Percentiles rank a stretch among this genome's conserved stretches.
Conservation (phyloP, 345 rosid genomes). For the Eucalyptus sp. region DNA sequence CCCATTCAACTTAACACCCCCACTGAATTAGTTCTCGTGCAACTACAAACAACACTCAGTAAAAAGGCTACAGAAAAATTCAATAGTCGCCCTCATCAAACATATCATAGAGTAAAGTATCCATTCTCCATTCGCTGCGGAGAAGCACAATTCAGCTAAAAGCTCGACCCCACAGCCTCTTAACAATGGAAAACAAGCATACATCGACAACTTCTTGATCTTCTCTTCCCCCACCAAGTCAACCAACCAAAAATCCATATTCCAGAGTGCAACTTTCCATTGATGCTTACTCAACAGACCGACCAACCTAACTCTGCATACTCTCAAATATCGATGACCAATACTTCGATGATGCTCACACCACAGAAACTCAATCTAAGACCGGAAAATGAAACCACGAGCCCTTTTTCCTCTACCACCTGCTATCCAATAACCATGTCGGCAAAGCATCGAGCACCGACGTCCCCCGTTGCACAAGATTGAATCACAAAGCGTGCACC, state of each 20-base stretch:
- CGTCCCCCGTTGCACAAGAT: background rate
- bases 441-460: background rate
- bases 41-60: background rate
- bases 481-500: background rate
- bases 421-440: background rate
- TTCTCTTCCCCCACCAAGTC: background rate
- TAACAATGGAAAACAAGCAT: background rate
- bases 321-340: background rate
- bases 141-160: background rate
- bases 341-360: background rate
- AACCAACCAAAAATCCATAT: background rate
- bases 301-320: background rate
- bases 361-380: background rate
- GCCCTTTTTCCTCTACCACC: background rate
- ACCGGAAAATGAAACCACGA: accelerated
- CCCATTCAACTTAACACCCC: background rate
- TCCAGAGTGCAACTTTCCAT: background rate
- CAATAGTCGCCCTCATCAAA: background rate
- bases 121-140: background rate
- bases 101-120: background rate
- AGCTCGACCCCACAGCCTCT: background rate
- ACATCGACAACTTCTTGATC: background rate
- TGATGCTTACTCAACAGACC: background rate
- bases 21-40: background rate
- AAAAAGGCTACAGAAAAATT: background rate